Evolutionary conservation across 2,329 filamentous ascomycete species (phyloP), one percentile per base, ranked within the genome.

Genomic region (Ceratocystis papillata): DNA sequence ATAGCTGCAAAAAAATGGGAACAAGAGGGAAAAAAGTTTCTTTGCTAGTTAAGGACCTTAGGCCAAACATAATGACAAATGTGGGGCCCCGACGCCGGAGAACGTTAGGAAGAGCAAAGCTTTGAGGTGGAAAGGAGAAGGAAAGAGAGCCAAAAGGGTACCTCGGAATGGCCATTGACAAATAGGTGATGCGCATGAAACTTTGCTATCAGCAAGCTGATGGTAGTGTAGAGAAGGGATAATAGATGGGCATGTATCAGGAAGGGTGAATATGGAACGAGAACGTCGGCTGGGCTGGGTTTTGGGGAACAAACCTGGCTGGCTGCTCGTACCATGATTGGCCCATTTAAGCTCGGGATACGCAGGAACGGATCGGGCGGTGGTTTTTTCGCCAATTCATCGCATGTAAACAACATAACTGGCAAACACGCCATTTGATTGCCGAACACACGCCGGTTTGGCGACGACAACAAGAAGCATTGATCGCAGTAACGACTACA

Each of bases 11-110:
- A 65, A 59, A 50, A 41, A 55, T 44, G 17, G 20, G 12, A 44
- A 17, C 20, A 28, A 20, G 20, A 55, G 12, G 50, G 7, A 20
- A 53, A 55, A 48, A 48, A 22, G 46, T 10, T 25, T 55, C 22
- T 15, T 55, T 15, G 8, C 50, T 55, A 55, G 50, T 17, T 30
- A 22, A 55, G 25, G 10, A 55, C 15, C 45, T 8, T 8, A 48
- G 15, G 45, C 33, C 33, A 48, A 17, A 48, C 46, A 48, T 22
- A 48, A 4, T 30, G 50, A 30, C 25, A 25, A 62, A 62, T n/a
- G 45, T 46, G 60, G 60, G 28, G n/a, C 60, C 60, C 60, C 60
- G 60, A 62, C 41, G 60, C 60, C 60, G 60, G 60, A 62, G 60
- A 45, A 48, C 44, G 45, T 44, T 12, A 62, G 44, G 20, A 17